Evolutionary conservation across 164 flowering plant genomes (phyloP), one percentile per base, ranked within the genome.

Genomic region (Taxillus chinensis): DNA sequence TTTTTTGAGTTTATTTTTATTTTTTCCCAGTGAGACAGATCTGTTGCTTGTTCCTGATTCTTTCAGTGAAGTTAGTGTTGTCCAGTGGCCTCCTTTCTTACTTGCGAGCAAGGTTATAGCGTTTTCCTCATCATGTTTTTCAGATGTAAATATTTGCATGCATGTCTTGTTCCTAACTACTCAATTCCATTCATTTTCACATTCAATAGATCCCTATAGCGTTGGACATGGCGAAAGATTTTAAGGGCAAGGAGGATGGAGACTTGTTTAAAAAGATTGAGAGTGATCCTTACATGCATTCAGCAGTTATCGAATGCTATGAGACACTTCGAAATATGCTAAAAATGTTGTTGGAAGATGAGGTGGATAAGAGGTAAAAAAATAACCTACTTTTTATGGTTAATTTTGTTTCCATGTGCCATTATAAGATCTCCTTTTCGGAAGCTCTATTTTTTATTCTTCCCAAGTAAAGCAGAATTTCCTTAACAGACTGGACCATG

Each of bases 41-140:
- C 73, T 93, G 76, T 77, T 93, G 49, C 90, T 85, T 70, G 96
- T 93, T 27, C 98, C 97, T 41, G 78, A 79, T 74, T 72, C 83
- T 62, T 77, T 90, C 49, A 70, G 74, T 67, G 83, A 78, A 13
- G 77, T 80, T 50, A 70, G 86, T 48, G 96, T 88, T 66, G 80
- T 86, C 62, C 98, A 90, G 74, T 93, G 97, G 97, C 98, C 98
- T 60, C 96, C 92, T 68, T 93, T 93, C 66, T 74, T 93, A 74
- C 96, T 93, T 59, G 98, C 97, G 63, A 93, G 97, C 70, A 90
- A 90, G 86, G 98, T 89, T 38, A n/a, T 39, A 51, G 3, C 16
- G 11, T 58, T 55, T 41, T 48, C 37, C 40, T 42, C 67, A n/a
- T 39, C 11, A 12, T 46, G 41, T 7, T 55, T 55, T 14, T 57